A percentile compares a stretch with the other conserved stretches of the same genome.
Conservation (phyloP, 495 filamentous ascomycete genomes). For the Penicillium macrosclerotiorum region DNA sequence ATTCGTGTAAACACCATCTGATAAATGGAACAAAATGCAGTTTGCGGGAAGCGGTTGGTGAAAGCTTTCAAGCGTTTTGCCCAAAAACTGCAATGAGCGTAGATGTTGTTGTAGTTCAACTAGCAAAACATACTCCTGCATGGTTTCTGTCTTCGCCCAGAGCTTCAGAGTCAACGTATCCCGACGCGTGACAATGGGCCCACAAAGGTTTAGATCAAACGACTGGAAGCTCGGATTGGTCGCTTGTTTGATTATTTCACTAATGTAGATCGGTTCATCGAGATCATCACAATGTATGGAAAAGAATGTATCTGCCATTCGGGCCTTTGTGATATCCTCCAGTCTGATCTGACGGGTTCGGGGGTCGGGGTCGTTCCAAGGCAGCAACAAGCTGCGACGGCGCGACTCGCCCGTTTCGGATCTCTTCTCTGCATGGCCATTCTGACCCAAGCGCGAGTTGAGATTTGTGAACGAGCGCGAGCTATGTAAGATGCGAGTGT, state of each 20-base stretch:
- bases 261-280: constrained; percentile 81
- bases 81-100: constrained; percentile 74
- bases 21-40: constrained; percentile 80
- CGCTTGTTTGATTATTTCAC: constrained; percentile 73
- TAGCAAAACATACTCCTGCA: constrained; percentile 60
- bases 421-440: constrained; percentile 21
- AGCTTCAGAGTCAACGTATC: constrained; percentile 66
- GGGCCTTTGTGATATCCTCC: constrained; percentile 65
- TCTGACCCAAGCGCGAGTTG: constrained; percentile 30
- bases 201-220: constrained; percentile 74
- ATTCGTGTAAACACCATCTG: constrained; percentile 84
- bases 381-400: constrained; percentile 66
- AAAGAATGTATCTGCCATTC: constrained; percentile 88
- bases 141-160: constrained; percentile 66
- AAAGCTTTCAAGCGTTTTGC: constrained; percentile 69
- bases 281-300: constrained; percentile 68
- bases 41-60: constrained; percentile 79
- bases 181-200: constrained; percentile 61
- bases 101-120: constrained; percentile 71
- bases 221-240: constrained; percentile 90
- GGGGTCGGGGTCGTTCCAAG: constrained; percentile 66
- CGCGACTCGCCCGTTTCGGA: constrained; percentile 39
- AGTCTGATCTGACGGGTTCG: constrained; percentile 69
- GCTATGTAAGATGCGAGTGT: constrained; percentile 58
- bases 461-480: constrained; percentile 74